A percentile compares a stretch with the other conserved stretches of the same genome.
Conservation (phyloP, 2,329 filamentous ascomycete species). For the Simplicillium sp. region DNA sequence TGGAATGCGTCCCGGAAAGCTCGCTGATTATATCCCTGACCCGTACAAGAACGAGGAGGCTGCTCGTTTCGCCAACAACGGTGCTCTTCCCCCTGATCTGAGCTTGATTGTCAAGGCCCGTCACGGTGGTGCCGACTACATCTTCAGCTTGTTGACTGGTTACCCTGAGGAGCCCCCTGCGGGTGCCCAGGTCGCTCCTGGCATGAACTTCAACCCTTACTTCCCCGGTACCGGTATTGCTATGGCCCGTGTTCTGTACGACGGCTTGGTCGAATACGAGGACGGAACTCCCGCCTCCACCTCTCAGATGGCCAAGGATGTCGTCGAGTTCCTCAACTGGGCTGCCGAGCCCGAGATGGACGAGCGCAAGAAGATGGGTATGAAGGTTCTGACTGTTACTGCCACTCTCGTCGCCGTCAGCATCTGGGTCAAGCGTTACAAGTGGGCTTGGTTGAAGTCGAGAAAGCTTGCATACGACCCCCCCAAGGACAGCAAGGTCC, state of each 20-base stretch:
- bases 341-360: constrained; percentile 98
- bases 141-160: constrained; percentile 92
- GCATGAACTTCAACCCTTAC: constrained; percentile 99
- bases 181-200: constrained; percentile 72
- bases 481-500: constrained; percentile 46
- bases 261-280: constrained; percentile 96
- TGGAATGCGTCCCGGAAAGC: constrained; percentile 96
- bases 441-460: constrained; percentile 94
- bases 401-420: constrained; percentile 74
- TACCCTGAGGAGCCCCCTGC: constrained; percentile 95
- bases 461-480: constrained; percentile 87
- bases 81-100: constrained; percentile 94
- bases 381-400: constrained; percentile 83
- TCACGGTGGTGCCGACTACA: constrained; percentile 97
- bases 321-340: constrained; percentile 99
- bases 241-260: constrained; percentile 97
- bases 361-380: constrained; percentile 98
- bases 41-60: constrained; percentile 99
- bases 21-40: constrained; percentile 89
- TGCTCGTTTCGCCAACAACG: constrained; percentile 94
- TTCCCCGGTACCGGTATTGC: constrained; percentile 98
- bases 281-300: constrained; percentile 89
- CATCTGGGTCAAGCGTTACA: constrained; percentile 99
- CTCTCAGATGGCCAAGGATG: constrained; percentile 99
- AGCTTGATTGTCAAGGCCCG: constrained; percentile 95